Base-by-base conservation (phyloP, 2,329 filamentous ascomycete genomes). In the Phaeosphaeria sp. region DNA sequence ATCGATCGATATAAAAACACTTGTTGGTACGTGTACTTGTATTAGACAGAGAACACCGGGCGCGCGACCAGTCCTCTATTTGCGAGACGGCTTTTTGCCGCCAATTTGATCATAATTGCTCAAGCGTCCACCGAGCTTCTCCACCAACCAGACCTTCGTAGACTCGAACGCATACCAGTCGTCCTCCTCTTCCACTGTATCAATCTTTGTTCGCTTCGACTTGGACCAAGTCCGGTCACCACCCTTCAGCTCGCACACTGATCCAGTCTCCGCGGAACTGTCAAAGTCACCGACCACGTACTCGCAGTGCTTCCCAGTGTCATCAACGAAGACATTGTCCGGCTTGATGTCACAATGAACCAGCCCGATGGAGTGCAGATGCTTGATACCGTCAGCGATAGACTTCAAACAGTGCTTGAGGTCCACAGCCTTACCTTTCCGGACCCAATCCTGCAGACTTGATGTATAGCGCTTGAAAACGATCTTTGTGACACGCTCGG, bases 271-370 rank as follows among this genome's bases (percentile, higher is more conserved):
- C 11, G 49, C 44, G 20, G 47, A 24, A 43, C 56, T 58, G 24
- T 58, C 51, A 18, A 58, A 58, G 9, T 49, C 51, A 3, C 56
- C 51, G 3, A 51, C 18, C 3, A 51, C 56, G n/a, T 20, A 39
- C 24, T 49, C 20, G 21, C 21, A 18, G 18, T 43, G 24, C 33
- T 1, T 22, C 11, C 18, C 21, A 30, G 43, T n/a, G 3, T 27
- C 25, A 18, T 40, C 47, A 24, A 48, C 47, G 15, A 56, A 45
- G 27, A 52, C 49, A 27, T 52, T 57, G 24, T 52, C 49, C 11
- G 43, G 55, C 44, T 57, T 56, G 36, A 49, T 42, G 21, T 56
- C 53, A 33, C 49, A 49, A 43, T 54, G 55, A 25, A 49, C 47
- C 15, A 57, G n/a, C 21, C 36, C 51, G 3, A 51, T 17, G 17